A percentile compares a stretch with the other conserved stretches of the same genome.
Evolutionary conservation across 768 basidiomycete species (phyloP).

Genomic region (Russula sp.): DNA sequence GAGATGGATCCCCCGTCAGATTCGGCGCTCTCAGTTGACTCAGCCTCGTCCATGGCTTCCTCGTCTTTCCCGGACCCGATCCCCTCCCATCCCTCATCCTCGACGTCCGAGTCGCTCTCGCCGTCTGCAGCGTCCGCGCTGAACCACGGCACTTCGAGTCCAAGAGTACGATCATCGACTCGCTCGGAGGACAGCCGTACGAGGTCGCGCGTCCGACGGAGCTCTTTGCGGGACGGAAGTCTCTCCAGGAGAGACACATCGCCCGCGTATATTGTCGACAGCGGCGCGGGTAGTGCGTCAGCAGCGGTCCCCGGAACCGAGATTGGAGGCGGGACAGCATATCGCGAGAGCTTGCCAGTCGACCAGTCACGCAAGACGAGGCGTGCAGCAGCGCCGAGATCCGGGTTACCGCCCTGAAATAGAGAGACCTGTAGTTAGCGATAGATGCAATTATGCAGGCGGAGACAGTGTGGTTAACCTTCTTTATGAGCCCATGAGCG

Average conservation of each 20-base stretch:
- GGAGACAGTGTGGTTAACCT: slow-evolving; percentile 38
- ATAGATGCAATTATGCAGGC: not conserved
- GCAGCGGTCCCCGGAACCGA: not conserved
- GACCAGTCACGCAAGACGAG: slow-evolving; percentile 83
- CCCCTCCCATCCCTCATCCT: slow-evolving; percentile 33
- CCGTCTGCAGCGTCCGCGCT: slow-evolving; percentile 37
- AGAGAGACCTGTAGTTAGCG: slow-evolving; percentile 8
- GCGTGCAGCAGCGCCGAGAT: slow-evolving; percentile 67
- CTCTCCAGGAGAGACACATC: slow-evolving; percentile 45
- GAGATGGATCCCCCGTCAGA: slow-evolving; percentile 15
- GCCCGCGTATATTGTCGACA: slow-evolving; percentile 33
- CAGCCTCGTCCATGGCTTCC: slow-evolving; percentile 25
- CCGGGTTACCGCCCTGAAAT: slow-evolving; percentile 59
- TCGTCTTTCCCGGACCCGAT: slow-evolving; percentile 28
- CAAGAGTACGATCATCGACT: slow-evolving; percentile 37
- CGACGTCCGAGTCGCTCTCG: slow-evolving; percentile 22
- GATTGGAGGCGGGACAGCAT: slow-evolving; percentile 46
- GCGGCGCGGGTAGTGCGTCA: slow-evolving; percentile 19
- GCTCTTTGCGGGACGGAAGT: slow-evolving; percentile 54
- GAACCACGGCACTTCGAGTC: slow-evolving; percentile 33
- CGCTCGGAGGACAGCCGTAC: slow-evolving; percentile 43
- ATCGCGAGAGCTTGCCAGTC: slow-evolving; percentile 63
- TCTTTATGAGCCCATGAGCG: slow-evolving; percentile 65
- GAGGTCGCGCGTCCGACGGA: slow-evolving; percentile 43
- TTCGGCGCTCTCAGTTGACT: slow-evolving; percentile 28